Base-by-base conservation (phyloP, 2,329 filamentous ascomycete species). In the Xylariales sp. region DNA sequence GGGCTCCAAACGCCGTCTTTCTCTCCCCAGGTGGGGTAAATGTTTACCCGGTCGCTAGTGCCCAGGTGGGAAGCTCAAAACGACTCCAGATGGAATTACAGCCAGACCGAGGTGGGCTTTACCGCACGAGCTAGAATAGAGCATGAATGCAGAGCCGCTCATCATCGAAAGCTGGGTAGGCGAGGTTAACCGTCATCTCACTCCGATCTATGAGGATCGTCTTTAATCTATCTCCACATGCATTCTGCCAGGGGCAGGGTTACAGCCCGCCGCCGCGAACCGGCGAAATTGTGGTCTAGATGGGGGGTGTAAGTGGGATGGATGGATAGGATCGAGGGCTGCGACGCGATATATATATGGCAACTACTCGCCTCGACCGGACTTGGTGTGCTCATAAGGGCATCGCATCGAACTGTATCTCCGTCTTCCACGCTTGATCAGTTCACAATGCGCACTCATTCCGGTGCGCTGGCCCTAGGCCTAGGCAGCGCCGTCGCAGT, bases 201-300 rank as follows among this genome's bases (percentile, higher is more conserved):
- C 59, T 9, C 39, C 45, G 50, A 56, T 61, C 32, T 61, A 39
- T 23, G 18, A 43, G 57, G 53, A 59, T 39, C 28, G 18, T 55
- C 12, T 50, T 62, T 49, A 65, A 68, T 62, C 43, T 61, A 67
- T 64, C 58, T 65, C 48, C 66, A 60, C 58, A 62, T 62, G 62
- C 66, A 62, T 10, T 7, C 30, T 50, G 53, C 48, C 58, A 54
- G 61, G 50, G 66, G 48, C 41, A 59, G 36, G 57, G 65, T 64
- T 52, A 55, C 52, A 65, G 18, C 36, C 36, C 36, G 50, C 56
- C 14, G 23, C 8, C 43, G 49, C 48, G 46, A 23, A 32, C 28
- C 43, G 3, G 32, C 9, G 32, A n/a, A 53, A 55, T 28, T 50
- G 43, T 32, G 30, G 52, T 58, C 46, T n/a, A 34, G 46, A 55